Conservation (phyloP, 148 eudicot species). For the Hydrangea macrophylla region DNA sequence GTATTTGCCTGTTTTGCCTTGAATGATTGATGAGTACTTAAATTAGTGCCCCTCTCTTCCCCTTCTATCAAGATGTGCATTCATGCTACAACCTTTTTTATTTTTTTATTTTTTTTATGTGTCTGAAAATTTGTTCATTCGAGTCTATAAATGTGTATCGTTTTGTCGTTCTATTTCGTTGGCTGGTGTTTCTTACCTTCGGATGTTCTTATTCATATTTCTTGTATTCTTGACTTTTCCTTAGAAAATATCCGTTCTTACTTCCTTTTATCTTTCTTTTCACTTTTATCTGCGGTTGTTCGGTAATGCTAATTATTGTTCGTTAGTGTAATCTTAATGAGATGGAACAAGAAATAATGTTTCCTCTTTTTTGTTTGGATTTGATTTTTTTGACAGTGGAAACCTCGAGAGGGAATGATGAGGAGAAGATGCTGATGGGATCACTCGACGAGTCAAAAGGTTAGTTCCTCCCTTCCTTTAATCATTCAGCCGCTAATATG, state of each 20-base stretch:
- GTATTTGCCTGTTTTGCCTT: neutral
- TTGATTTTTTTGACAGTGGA: conserved; percentile 24
- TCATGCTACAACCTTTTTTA: neutral
- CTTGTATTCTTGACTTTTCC: no score
- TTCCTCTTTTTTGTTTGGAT: neutral
- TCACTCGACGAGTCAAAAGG: conserved; percentile 79
- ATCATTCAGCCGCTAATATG: neutral
- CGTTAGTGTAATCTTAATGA: neutral
- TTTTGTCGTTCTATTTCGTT: neutral
- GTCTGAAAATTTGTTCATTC: no score
- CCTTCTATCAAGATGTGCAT: neutral
- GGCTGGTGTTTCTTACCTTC: neutral
- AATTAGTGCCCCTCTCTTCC: neutral
- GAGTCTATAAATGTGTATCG: neutral
- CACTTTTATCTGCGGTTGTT: neutral
- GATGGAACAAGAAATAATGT: neutral
- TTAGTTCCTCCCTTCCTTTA: conserved; percentile 17
- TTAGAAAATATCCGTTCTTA: no score
- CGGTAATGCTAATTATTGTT: neutral
- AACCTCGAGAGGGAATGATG: conserved; percentile 50
- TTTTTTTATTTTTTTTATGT: neutral
- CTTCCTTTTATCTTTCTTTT: no score
- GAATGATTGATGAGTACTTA: neutral
- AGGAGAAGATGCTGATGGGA: conserved; percentile 44
- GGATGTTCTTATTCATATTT: no score